Base-by-base conservation (phyloP, 2,329 filamentous ascomycete species). In the Seiridium cupressi region DNA sequence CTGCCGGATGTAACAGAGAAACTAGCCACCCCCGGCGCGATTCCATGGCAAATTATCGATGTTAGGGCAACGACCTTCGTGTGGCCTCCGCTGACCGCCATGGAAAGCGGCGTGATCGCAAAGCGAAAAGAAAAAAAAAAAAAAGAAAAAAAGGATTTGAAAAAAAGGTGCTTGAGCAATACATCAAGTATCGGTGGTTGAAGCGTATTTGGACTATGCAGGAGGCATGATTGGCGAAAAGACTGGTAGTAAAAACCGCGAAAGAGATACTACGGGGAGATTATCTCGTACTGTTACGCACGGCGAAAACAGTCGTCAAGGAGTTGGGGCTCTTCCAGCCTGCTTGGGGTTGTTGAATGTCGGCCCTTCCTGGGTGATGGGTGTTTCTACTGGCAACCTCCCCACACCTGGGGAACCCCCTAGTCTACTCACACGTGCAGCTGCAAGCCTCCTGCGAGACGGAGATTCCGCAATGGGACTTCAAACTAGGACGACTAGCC, bases 151-250 rank as follows among this genome's bases (percentile, higher is more conserved):
- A 53, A 13, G 10, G 31, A 7, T 10, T 10, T 34, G 36, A 53
- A 26, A 34, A 53, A n/a, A 53, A 35, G 49, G 31, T 53, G 10
- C n/a, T 53, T 11, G 18, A 35, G 7, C 31, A 31, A 18, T 53
- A 53, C 18, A 10, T 34, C 9, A 38, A 13, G n/a, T 53, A 13
- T 9, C n/a, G 36, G 31, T 53, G 49, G 49, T 34, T 53, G 4
- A 34, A 10, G n/a, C 49, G 49, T 34, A 53, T 53, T 34, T 53
- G 49, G 49, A 53, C 49, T 5, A 53, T 53, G 49, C 49, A 53
- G 31, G 49, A 53, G 49, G 49, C 49, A 5, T 53, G 49, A 34
- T 34, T 53, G 34, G 49, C 49, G 13, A 53, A 38, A 34, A 53
- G 18, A 5, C 36, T 53, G 49, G 3, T 53, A 18, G 18, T 53